phyloP scores from a whole-genome alignment of 2,329 filamentous ascomycete genomes.

The Neofusicoccum kwambonambiense region DNA sequence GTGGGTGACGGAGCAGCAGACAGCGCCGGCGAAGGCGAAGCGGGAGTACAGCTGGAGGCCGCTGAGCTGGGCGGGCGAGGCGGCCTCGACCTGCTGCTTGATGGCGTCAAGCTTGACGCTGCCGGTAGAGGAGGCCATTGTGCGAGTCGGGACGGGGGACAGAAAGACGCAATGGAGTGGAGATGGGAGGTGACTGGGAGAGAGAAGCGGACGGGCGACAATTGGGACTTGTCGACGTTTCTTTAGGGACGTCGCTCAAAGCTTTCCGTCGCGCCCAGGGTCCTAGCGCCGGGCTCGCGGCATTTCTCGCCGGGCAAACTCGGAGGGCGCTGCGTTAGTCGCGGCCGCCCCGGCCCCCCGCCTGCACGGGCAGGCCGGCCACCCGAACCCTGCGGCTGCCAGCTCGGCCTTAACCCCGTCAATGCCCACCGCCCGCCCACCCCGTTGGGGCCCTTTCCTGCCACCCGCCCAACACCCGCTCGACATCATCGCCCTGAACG shows the following conservation, averaged over 20 bases:
- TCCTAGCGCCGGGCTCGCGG: conserved; percentile 1
- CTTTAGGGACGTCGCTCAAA: conserved; percentile 12
- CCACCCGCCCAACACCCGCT: not conserved
- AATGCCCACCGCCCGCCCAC: not conserved
- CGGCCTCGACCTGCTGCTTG: conserved; percentile 48
- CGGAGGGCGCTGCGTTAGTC: not conserved
- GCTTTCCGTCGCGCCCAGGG: not conserved
- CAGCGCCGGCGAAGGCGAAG: conserved; percentile 93
- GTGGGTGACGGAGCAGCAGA: conserved; percentile 98
- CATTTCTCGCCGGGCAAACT: not conserved
- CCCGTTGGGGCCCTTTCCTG: not conserved
- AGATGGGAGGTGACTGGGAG: conserved; percentile 14
- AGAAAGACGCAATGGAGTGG: conserved; percentile 4
- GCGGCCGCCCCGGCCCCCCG: not conserved
- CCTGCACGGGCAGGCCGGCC: not conserved
- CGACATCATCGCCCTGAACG: not conserved
- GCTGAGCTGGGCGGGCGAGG: conserved; percentile 58
- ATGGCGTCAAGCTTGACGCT: conserved; percentile 54
- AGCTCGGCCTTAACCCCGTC: not conserved
- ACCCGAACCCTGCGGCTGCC: not conserved
- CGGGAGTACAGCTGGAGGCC: conserved; percentile 77
- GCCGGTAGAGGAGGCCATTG: conserved; percentile 49
- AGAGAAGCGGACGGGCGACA: not conserved
- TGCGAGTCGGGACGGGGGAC: conserved; percentile 19
- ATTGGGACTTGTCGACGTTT: conserved; percentile 10